Percentiles rank a stretch among this genome's conserved stretches.
Evolutionary conservation across 2,329 filamentous ascomycete species (phyloP).

Genomic region (Magnaporthales sp.): DNA sequence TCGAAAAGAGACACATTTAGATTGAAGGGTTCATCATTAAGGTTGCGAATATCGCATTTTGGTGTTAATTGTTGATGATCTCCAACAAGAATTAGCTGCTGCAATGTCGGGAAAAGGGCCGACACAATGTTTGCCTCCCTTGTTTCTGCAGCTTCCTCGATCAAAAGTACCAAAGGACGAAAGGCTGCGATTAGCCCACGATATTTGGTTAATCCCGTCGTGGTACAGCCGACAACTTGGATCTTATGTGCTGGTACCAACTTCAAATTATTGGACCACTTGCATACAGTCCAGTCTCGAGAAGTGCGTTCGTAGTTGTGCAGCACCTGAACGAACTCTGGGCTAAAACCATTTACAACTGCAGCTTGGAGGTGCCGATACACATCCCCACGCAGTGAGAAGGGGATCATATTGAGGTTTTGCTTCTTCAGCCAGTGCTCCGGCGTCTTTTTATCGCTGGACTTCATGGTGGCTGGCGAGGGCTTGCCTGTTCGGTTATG

Average conservation of each 20-base stretch:
- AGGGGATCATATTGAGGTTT: constrained; percentile 54
- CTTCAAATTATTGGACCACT: constrained; percentile 47
- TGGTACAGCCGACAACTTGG: constrained; percentile 59
- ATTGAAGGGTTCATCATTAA: constrained; percentile 52
- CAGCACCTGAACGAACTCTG: constrained; percentile 28
- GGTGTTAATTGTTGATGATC: constrained; percentile 75
- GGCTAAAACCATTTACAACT: constrained; percentile 37
- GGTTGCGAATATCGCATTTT: constrained; percentile 51
- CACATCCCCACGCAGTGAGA: constrained; percentile 48
- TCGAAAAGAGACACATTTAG: constrained; percentile 74
- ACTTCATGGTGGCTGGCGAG: constrained; percentile 10
- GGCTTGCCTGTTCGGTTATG: constrained; percentile 29
- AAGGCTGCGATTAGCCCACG: constrained; percentile 59
- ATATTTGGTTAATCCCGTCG: constrained; percentile 75
- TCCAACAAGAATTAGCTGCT: constrained; percentile 54
- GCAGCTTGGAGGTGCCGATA: constrained; percentile 56
- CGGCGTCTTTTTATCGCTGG: constrained; percentile 9
- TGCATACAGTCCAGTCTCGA: constrained; percentile 43
- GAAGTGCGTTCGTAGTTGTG: constrained; percentile 18
- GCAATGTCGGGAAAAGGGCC: constrained; percentile 39
- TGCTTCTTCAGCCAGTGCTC: constrained; percentile 13
- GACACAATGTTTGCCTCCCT: constrained; percentile 52
- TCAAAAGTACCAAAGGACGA: constrained; percentile 58
- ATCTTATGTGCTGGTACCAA: constrained; percentile 27
- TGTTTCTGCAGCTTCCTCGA: constrained; percentile 76